Evolutionary conservation across 2,329 filamentous ascomycete genomes (phyloP).

Genomic region (Sporothrix globosa): DNA sequence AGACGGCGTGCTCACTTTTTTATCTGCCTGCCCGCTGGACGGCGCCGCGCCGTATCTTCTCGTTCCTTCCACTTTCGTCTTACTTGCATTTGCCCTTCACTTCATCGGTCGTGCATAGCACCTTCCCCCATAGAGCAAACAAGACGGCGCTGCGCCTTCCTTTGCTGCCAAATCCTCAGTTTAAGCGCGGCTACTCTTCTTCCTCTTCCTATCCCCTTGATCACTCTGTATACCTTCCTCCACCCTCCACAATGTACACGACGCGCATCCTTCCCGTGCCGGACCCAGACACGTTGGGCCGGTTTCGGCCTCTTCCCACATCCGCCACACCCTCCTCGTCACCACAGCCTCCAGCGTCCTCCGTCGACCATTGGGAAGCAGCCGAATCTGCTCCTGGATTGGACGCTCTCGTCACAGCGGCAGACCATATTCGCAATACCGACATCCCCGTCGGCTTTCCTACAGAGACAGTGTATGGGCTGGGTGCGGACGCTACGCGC

Average conservation of each 20-base stretch:
- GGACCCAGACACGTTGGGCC: conserved; percentile 34
- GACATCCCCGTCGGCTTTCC: conserved; percentile 89
- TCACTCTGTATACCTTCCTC: not conserved
- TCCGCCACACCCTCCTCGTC: not conserved
- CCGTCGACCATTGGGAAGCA: conserved; percentile 48
- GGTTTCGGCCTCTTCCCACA: conserved; percentile 29
- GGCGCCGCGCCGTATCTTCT: conserved; percentile 19
- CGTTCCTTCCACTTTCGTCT: not conserved
- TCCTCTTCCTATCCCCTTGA: not conserved
- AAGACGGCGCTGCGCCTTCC: not conserved
- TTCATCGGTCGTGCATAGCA: not conserved
- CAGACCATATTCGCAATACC: conserved; percentile 64
- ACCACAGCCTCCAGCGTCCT: not conserved
- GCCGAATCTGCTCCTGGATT: conserved; percentile 41
- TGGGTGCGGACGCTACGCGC: conserved; percentile 93
- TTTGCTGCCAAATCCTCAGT: not conserved
- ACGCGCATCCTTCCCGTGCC: conserved; percentile 38
- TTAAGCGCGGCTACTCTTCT: not conserved
- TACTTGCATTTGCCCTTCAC: not conserved
- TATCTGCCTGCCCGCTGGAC: conserved; percentile 32
- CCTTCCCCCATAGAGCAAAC: not conserved
- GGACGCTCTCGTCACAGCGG: conserved; percentile 63
- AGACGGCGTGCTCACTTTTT: conserved; percentile 14
- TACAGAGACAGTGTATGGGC: conserved; percentile 95
- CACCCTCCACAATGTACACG: conserved; percentile 31